A percentile compares a stretch with the other conserved stretches of the same genome.
These are phyloP conservation scores for Euphorbia lathyris DNA, from an alignment of 345 rosid species.

Conservation along the genomic window DNA sequence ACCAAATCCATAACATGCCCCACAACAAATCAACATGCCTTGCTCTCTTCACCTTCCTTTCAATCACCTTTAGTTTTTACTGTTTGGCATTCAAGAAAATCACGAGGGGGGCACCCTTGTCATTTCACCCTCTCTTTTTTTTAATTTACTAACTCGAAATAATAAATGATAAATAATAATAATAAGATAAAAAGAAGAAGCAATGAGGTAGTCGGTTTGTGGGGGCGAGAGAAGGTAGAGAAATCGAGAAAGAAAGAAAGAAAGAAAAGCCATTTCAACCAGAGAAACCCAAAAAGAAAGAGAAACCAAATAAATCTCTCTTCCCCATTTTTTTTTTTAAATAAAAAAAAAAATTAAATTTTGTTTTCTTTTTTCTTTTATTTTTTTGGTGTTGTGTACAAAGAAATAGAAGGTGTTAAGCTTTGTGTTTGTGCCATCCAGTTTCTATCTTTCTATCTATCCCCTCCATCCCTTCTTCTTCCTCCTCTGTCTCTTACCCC, in stretches of 20 bases:
- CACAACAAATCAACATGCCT: constrained; percentile 8
- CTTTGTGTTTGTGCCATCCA: constrained; percentile 27
- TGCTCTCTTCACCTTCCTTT: background rate
- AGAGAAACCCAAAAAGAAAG: constrained; percentile 17
- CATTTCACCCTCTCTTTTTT: too few species aligned
- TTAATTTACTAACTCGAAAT: too few species aligned
- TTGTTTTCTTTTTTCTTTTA: background rate
- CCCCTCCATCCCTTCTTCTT: constrained; percentile 20
- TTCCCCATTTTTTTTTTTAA: background rate
- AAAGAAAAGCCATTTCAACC: constrained; percentile 29
- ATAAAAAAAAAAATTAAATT: too few species aligned
- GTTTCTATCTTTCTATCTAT: constrained; percentile 10
- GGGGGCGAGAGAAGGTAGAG: constrained; percentile 40
- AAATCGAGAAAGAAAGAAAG: constrained; percentile 29
- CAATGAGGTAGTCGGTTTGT: constrained; percentile 32
- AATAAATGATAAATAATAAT: background rate
- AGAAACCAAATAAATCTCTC: background rate
- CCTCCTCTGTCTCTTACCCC: constrained; percentile 21
- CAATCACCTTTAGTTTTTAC: too few species aligned
- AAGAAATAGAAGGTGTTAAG: constrained; percentile 29
- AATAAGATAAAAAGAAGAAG: constrained; percentile 8
- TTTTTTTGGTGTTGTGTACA: constrained; percentile 18
- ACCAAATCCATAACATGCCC: constrained; percentile 5
- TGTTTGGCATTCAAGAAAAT: background rate
- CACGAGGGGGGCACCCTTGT: background rate